Evolutionary conservation across 139 green algal species (phyloP), one percentile per base, ranked within the genome.

Genomic region (Chlamydomonas sphaeroides): DNA sequence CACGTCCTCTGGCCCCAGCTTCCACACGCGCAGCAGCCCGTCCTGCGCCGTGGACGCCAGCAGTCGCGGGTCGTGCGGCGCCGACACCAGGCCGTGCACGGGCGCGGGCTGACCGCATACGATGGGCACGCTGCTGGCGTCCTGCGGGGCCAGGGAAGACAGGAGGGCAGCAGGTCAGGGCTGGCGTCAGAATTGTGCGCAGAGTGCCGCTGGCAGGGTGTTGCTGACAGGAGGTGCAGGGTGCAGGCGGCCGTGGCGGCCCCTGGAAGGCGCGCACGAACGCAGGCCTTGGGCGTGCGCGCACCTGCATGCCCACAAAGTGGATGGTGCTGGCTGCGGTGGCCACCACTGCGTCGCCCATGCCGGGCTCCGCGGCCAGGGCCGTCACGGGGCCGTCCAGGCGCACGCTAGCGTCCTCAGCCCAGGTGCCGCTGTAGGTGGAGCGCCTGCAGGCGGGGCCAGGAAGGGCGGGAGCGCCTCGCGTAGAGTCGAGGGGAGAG

Each of bases 11-110:
- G 39, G 65, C 10, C 65, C 73, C 33, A 90, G 67, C 26, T 69
- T 63, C 86, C 88, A 90, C 49, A 92, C 66, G 15, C 86, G 75
- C 73, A 92, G 86, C 42, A 88, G 36, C 20, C 88, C 88, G 74
- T 90, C 88, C 3, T 23, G 5, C 5, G 65, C 80, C 5, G 86
- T 88, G 30, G 86, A 85, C 2, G 86, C 88, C 68, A 92, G 42
- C 33, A 89, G 26, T 4, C 51, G 61, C 33, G 63, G 63, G 36
- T 77, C 61, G 49, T 78, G 63, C 23, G 72, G 73, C 8, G 63
- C 73, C 25, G 74, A 18, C 32, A 74, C 39, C 4, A 88, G 84
- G 18, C 45, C 61, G 38, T 39, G n/a, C 30, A 89, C 30, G 0
- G 79, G 74, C 0, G 45, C 85, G 10, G 28, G 65, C 39, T 86